phyloP scores from a whole-genome alignment of 1,284 basidiomycete species.

The Irpex sp. region DNA sequence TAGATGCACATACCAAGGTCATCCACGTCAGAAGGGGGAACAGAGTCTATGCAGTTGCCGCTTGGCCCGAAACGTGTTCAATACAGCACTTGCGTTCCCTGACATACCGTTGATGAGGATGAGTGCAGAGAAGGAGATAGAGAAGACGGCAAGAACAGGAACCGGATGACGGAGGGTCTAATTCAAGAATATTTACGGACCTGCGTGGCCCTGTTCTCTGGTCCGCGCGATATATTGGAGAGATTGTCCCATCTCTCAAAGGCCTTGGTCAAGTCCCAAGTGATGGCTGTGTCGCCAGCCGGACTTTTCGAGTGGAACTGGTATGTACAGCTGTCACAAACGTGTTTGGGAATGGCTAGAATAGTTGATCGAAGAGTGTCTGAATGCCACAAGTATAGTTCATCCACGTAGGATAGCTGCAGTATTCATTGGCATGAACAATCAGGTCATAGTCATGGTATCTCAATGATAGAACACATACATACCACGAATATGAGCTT shows the following conservation, averaged over 20 bases:
- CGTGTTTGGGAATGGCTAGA: constrained; percentile 73
- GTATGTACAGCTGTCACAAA: constrained; percentile 79
- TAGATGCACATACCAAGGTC: not conserved
- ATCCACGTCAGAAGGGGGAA: constrained; percentile 60
- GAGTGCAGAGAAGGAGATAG: not conserved
- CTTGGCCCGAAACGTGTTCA: constrained; percentile 32
- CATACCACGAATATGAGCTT: constrained; percentile 92
- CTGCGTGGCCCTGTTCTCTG: constrained; percentile 73
- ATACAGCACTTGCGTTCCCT: constrained; percentile 67
- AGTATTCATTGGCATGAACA: constrained; percentile 91
- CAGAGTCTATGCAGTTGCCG: constrained; percentile 31
- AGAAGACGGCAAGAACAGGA: not conserved
- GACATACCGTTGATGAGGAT: too few species aligned
- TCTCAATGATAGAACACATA: not conserved
- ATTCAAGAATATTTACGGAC: constrained; percentile 30
- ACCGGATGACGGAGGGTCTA: not conserved
- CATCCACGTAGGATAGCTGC: constrained; percentile 90
- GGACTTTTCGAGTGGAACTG: constrained; percentile 25
- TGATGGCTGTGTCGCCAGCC: constrained; percentile 27
- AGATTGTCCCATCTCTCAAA: constrained; percentile 80
- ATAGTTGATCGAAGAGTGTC: constrained; percentile 79
- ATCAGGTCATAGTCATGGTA: constrained; percentile 1
- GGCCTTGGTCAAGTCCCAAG: constrained; percentile 67
- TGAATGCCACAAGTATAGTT: constrained; percentile 76
- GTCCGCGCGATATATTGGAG: constrained; percentile 69